Evolutionary conservation across 148 eudicot species (phyloP), one percentile per base, ranked within the genome.

Genomic region (Rhododendron ovatum): DNA sequence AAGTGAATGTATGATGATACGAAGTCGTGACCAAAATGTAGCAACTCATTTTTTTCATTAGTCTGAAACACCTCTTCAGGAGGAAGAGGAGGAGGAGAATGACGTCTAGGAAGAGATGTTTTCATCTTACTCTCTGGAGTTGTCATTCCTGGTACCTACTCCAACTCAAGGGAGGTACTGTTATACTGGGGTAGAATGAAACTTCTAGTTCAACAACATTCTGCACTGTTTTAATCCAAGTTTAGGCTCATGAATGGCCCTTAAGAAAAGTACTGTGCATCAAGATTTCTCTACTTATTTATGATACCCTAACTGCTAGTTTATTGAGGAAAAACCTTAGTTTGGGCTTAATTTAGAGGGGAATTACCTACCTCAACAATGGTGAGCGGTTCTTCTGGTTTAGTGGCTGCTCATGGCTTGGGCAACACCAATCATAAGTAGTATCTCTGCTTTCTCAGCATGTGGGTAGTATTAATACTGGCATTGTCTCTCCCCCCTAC

Each of bases 331-430:
- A 75, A 75, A 78, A 12, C 48, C 55, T 22, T 26, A 45, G 15
- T 2, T n/a, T 0, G 24, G 43, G 20, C 12, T 76, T 35, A 43
- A 78, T 78, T 78, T 78, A 47, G 55, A 47, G 57, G 35, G 28
- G 48, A 47, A n/a, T 11, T 48, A 78, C 82, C 37, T 78, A 45
- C 51, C 55, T 47, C 33, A 78, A 37, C 33, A 43, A 78, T 22
- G 81, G 51, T 43, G 81, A 78, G 51, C 28, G 63, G 82, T 47
- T 57, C 39, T 55, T 81, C 83, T 81, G 65, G 4, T 81, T 81
- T 55, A 15, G 51, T 59, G 84, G 51, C 4, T 65, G 73, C 35
- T 65, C 73, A 26, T 65, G 73, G 73, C 14, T n/a, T 65, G 73
- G 73, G 73, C 3, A 11, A 26, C 73, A 65, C 73, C 73, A n/a